A percentile compares a stretch with the other conserved stretches of the same genome.
Evolutionary conservation across 2,329 filamentous ascomycete species (phyloP).

Genomic region (Fusarium humuli): DNA sequence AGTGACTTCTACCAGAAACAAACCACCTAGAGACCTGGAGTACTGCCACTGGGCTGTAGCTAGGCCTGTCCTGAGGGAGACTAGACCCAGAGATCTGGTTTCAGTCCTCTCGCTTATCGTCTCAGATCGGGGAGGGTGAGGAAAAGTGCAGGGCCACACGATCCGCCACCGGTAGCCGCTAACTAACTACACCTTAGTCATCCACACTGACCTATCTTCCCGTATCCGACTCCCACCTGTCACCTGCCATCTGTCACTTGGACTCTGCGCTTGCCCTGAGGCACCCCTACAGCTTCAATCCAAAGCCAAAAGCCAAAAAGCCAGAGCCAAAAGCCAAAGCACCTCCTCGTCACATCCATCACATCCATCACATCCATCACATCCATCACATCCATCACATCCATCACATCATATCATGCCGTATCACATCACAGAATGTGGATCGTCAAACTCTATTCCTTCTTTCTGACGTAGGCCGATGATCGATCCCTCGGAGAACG

Average conservation of each 20-base stretch:
- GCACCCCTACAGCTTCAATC: conserved; percentile 8
- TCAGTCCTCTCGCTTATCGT: conserved; percentile 51
- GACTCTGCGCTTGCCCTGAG: conserved; percentile 3
- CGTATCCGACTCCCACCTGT: background rate
- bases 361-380: background rate
- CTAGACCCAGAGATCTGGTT: conserved; percentile 50
- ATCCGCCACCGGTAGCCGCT: conserved; percentile 23
- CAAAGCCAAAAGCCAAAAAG: background rate
- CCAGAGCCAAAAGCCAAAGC: background rate
- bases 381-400: conserved; percentile 1
- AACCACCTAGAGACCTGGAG: background rate
- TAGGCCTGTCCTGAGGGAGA: background rate
- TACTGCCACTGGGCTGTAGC: background rate
- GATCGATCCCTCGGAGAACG: background rate
- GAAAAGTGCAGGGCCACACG: conserved; percentile 15
- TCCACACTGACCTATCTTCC: background rate
- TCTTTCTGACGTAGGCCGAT: conserved; percentile 14
- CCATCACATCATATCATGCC: background rate
- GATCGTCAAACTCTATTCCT: conserved; percentile 20
- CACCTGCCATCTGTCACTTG: background rate
- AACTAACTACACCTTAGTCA: conserved; percentile 14
- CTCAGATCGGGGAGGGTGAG: conserved; percentile 28
- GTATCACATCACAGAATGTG: background rate
- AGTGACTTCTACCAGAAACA: background rate
- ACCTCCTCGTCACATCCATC: background rate